Base-by-base conservation (phyloP, 1,139 yeast species). In the Geotrichum phurueaensis region DNA sequence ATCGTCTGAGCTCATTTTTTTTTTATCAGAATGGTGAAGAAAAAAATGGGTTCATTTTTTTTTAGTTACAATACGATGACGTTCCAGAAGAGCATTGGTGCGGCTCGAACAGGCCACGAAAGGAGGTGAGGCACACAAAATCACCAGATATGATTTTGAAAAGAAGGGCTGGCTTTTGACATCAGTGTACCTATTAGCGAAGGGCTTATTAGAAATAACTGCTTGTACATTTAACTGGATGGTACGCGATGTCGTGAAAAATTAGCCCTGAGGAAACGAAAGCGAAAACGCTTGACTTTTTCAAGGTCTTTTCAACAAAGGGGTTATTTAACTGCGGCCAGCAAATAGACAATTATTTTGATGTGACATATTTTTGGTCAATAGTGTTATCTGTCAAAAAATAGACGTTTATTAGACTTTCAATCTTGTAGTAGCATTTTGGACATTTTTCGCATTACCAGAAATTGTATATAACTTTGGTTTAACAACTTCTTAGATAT, bases 41-140 rank as follows among this genome's bases (percentile, higher is more conserved):
- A 53, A 53, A n/a, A 45, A 43, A 48, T 48, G 29, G 51, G 51
- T 48, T 48, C 27, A 23, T 22, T 45, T 20, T 45, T 45, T 45
- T 20, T 45, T 23, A 48, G 51, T 18, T 48, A 18, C 18, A 12
- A n/a, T 39, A 39, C 20, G 20, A 13, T 39, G 20, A 18, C 45
- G 33, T 50, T 25, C 18, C 22, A 27, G 53, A 50, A 31, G 23
- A 50, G 33, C 18, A 50, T 9, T 22, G 12, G 53, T 50, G 53
- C 53, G 53, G 53, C 53, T 53, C 55, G 31, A 20, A 53, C 45
- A 39, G n/a, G 45, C 45, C 45, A 39, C 45, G 45, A 39, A 39
- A 39, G 15, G 6, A 39, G 45, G n/a, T 39, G 6, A n/a, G 15
- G 20, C 18, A 39, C 15, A 33, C 45, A 39, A 18, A 39, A 39